phyloP scores from a whole-genome alignment of 345 rosid species.

The Tarenaya hassleriana region DNA sequence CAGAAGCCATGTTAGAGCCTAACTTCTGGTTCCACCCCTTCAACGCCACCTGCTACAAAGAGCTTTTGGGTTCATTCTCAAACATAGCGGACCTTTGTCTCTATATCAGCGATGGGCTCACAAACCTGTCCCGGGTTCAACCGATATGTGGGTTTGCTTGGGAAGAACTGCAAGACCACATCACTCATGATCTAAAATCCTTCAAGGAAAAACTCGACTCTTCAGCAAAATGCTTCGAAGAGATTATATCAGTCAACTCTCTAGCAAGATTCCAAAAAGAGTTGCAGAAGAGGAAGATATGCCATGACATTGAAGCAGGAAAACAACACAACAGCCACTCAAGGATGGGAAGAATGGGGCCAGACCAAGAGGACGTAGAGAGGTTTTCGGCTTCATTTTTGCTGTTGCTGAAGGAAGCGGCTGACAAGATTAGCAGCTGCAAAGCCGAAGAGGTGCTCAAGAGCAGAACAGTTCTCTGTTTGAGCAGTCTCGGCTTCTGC shows the following conservation, averaged over 20 bases:
- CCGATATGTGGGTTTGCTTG: constrained; percentile 22
- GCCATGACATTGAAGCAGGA: constrained; percentile 50
- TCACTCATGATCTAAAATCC: constrained; percentile 34
- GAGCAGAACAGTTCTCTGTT: constrained; percentile 34
- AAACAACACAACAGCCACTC: constrained; percentile 21
- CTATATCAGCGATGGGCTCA: constrained; percentile 30
- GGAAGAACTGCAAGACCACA: constrained; percentile 28
- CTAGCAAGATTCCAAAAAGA: constrained; percentile 24
- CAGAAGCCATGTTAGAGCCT: constrained; percentile 53
- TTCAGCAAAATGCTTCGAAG: constrained; percentile 40
- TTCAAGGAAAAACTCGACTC: constrained; percentile 35
- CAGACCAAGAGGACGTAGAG: constrained; percentile 30
- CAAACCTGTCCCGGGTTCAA: constrained; percentile 31
- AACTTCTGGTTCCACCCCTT: constrained; percentile 49
- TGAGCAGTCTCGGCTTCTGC: constrained; percentile 52
- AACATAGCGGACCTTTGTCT: constrained; percentile 40
- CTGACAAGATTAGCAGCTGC: constrained; percentile 19
- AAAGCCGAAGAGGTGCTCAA: constrained; percentile 36
- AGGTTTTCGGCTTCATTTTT: constrained; percentile 35
- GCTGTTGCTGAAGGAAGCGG: constrained; percentile 30
- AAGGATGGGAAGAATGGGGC: constrained; percentile 19
- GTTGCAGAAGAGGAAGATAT: constrained; percentile 32
- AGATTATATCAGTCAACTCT: constrained; percentile 29
- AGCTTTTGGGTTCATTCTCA: constrained; percentile 36
- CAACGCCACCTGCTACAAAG: constrained; percentile 32